Base-by-base conservation (phyloP, 148 eudicot genomes). In the Amaranthus palmeri region DNA sequence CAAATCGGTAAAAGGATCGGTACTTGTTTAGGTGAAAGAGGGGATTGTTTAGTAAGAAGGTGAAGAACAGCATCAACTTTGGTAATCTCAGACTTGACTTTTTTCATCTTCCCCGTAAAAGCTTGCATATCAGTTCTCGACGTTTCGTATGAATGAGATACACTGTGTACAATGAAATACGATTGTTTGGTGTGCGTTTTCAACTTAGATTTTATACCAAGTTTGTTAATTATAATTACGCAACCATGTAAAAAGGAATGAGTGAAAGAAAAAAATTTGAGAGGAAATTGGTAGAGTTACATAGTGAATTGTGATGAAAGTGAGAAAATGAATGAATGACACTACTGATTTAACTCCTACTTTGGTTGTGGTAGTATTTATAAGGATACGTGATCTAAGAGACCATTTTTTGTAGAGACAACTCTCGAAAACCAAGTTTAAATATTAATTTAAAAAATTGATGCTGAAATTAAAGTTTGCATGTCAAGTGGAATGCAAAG, bases 11-110 rank as follows among this genome's bases (percentile, higher is more conserved):
- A 25, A 25, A 25, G 36, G 36, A 25, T n/a, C n/a, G n/a, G 36
- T 63, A 93, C 98, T 87, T 93, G 98, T 88, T 89, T 91, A 74
- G 85, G 85, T 79, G 93, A 74, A 69, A 95, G 93, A 58, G 96
- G 90, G 67, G 93, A 75, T 68, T 89, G 96, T 82, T 91, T 89
- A 18, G 78, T 72, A 76, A 95, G 86, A 43, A 91, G 80, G 5
- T 84, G 48, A 54, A 95, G 90, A 4, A 95, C 97, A 41, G 90
- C 72, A 72, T 89, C 85, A 41, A 91, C 88, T 79, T 79, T 88
- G 45, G 83, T 75, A 78, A 54, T 80, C 49, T 84, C 71, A 72
- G 74, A 78, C 68, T 76, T 79, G 5, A 56, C 66, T 45, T 81
- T 74, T 18, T 89, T 83, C 75, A 81, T 89, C 84, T 84, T 91